These are phyloP conservation scores for Verticillium dahliae DNA, from an alignment of 2,329 filamentous ascomycete species.

Conservation along the genomic window DNA sequence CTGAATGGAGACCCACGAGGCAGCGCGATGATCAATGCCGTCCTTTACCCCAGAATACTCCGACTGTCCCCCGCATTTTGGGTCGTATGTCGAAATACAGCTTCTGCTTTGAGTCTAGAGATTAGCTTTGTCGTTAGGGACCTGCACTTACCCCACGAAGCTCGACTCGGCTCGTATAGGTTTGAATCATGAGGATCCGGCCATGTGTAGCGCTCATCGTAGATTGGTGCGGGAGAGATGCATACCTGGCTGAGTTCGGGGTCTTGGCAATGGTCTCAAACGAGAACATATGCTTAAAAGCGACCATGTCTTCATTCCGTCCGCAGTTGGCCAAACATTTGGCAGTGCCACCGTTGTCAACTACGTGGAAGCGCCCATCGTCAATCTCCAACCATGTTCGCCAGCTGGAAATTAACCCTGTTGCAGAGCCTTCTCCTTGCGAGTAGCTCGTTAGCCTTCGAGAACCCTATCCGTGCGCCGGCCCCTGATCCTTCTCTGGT, in stretches of 20 bases:
- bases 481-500: slow-evolving; percentile 1
- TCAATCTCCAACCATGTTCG: background rate
- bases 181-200: background rate
- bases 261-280: background rate
- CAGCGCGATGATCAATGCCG: background rate
- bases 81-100: background rate
- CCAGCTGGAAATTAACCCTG: background rate
- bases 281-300: background rate
- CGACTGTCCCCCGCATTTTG: background rate
- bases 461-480: background rate
- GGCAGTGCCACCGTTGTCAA: background rate
- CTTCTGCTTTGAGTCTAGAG: background rate
- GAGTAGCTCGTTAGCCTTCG: background rate
- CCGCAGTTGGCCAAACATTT: background rate
- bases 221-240: background rate
- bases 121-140: background rate
- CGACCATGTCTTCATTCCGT: background rate
- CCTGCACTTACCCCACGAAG: background rate
- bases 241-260: background rate
- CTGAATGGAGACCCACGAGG: background rate
- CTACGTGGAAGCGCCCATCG: too few relatives aligned
- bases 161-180: background rate
- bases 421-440: background rate
- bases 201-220: background rate
- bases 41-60: background rate